Evolutionary conservation across 2,329 filamentous ascomycete genomes (phyloP).

Genomic region (Colletotrichum scovillei): DNA sequence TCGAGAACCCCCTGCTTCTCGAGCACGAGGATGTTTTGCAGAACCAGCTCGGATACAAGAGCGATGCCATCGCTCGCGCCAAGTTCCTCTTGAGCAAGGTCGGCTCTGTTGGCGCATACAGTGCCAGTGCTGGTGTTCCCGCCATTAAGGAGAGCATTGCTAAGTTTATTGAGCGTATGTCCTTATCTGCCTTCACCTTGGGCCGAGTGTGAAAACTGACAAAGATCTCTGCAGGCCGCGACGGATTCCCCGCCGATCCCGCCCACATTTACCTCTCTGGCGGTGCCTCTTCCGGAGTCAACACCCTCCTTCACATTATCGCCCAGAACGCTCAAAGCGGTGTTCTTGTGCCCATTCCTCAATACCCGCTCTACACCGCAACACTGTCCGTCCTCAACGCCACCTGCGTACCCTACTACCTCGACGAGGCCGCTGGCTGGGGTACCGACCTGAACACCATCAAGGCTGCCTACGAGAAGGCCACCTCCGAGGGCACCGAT

Average conservation of each 20-base stretch:
- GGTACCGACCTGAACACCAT: conserved; percentile 88
- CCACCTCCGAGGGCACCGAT: conserved; percentile 81
- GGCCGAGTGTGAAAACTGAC: conserved; percentile 18
- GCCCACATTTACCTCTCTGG: conserved; percentile 89
- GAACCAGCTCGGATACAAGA: conserved; percentile 84
- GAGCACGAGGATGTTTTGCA: conserved; percentile 85
- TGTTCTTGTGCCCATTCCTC: conserved; percentile 90
- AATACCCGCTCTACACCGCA: conserved; percentile 98
- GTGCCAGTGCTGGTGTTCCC: conserved; percentile 88
- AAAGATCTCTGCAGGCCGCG: conserved; percentile 68
- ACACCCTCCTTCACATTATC: conserved; percentile 91
- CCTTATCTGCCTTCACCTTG: background rate
- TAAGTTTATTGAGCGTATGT: conserved; percentile 87
- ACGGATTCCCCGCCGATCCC: conserved; percentile 86
- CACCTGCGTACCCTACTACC: conserved; percentile 89
- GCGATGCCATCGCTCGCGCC: conserved; percentile 88
- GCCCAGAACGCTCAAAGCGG: conserved; percentile 82
- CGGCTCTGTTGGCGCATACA: conserved; percentile 95
- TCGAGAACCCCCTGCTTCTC: conserved; percentile 90
- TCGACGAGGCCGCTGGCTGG: conserved; percentile 89
- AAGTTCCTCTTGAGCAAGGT: conserved; percentile 83
- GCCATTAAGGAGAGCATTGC: conserved; percentile 91
- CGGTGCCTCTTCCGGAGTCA: conserved; percentile 94
- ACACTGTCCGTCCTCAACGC: conserved; percentile 89
- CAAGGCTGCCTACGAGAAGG: conserved; percentile 77